These are phyloP conservation scores for Nakazawaea sp. DNA, from an alignment of 805 yeast species.

Conservation along the genomic window DNA sequence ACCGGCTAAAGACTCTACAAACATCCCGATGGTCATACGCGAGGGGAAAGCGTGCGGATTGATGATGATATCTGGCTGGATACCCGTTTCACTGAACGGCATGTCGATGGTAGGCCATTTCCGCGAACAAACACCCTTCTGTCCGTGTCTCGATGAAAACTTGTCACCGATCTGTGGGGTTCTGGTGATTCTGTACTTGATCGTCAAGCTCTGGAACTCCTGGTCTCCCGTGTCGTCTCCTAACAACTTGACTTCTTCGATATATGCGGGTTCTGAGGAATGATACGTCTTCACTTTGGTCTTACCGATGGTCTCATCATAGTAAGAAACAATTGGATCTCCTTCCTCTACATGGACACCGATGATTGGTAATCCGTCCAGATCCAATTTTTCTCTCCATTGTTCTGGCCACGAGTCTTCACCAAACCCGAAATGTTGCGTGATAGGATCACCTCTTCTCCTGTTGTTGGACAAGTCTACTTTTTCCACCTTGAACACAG, in stretches of 20 bases:
- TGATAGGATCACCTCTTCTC: constrained; percentile 88
- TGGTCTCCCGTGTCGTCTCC: constrained; percentile 74
- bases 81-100: constrained; percentile 96
- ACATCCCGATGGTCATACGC: constrained; percentile 99
- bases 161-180: constrained; percentile 95
- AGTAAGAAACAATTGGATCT: constrained; percentile 91
- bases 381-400: constrained; percentile 85
- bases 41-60: constrained; percentile 99
- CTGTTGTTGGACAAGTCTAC: constrained; percentile 73
- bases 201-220: constrained; percentile 79
- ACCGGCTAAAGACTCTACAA: constrained; percentile 97
- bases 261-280: constrained; percentile 88
- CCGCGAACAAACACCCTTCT: constrained; percentile 96
- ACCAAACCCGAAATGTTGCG: constrained; percentile 94
- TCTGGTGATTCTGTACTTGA: constrained; percentile 87
- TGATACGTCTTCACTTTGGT: constrained; percentile 92
- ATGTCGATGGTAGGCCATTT: constrained; percentile 96
- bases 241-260: constrained; percentile 88
- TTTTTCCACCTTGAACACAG: constrained; percentile 91
- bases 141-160: constrained; percentile 96
- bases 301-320: constrained; percentile 83
- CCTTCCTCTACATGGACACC: constrained; percentile 90
- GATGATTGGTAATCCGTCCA: constrained; percentile 86
- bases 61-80: constrained; percentile 95
- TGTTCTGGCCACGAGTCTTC: constrained; percentile 85